Conservation (phyloP, 2,329 filamentous ascomycete species). For the Apiospora rasikravindrae region DNA sequence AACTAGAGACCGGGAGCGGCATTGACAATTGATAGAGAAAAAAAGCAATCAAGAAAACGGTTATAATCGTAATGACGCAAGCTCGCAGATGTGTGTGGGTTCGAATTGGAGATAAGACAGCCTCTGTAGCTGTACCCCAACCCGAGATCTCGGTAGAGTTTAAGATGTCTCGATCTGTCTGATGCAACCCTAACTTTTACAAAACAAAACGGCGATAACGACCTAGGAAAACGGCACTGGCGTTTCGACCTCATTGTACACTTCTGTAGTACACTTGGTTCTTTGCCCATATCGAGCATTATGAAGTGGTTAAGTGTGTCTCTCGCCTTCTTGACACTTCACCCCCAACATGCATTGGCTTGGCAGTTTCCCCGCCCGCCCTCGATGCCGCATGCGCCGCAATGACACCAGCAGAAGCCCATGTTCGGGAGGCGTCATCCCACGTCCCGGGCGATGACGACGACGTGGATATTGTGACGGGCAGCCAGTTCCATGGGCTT, state of each 20-base stretch:
- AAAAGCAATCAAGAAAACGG: neutral
- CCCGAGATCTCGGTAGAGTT: neutral
- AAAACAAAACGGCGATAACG: neutral
- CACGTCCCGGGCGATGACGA: constrained; percentile 30
- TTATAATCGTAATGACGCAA: neutral
- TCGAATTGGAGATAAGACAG: neutral
- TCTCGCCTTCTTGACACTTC: neutral
- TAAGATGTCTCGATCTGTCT: neutral
- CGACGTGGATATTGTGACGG: constrained; percentile 46
- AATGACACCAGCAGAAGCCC: constrained; percentile 24
- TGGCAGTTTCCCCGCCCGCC: constrained; percentile 32
- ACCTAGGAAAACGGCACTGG: neutral
- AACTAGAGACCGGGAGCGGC: neutral
- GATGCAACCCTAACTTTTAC: constrained; percentile 21
- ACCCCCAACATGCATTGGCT: constrained; percentile 4
- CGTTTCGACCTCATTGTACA: neutral
- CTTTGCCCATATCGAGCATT: neutral
- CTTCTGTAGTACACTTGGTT: neutral
- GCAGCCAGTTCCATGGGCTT: constrained; percentile 59
- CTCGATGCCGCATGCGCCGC: constrained; percentile 2
- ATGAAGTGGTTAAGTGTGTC: neutral
- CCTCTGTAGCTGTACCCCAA: neutral
- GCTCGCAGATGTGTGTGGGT: neutral
- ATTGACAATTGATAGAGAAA: neutral
- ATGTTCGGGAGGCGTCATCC: constrained; percentile 14